Evolutionary conservation across 1,284 basidiomycete species (phyloP).

Genomic region (Irpex lacteus): DNA sequence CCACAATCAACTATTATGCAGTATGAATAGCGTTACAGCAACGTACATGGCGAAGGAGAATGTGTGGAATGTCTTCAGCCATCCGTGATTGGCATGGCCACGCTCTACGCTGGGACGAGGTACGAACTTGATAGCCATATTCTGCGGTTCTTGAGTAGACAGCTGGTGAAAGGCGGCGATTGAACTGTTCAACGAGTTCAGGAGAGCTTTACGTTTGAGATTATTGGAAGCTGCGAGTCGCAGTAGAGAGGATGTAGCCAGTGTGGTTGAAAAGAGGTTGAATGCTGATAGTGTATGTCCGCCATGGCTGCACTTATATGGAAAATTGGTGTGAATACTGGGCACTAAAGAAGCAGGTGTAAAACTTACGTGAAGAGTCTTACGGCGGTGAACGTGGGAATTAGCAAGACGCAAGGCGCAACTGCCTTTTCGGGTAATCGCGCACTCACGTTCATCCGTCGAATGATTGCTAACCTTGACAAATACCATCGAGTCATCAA

Average conservation of each 20-base stretch:
- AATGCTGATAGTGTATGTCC: background rate
- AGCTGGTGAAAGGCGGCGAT: background rate
- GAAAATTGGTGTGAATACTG: background rate
- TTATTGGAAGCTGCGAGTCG: constrained; percentile 1
- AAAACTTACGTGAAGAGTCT: constrained; percentile 1
- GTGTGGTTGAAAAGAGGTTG: background rate
- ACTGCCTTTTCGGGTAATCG: constrained; percentile 1
- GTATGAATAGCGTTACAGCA: background rate
- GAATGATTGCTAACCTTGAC: background rate
- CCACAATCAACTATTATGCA: background rate
- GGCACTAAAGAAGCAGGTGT: background rate
- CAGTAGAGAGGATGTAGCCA: background rate
- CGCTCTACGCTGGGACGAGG: constrained; percentile 65
- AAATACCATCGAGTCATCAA: background rate
- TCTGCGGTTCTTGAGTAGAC: background rate
- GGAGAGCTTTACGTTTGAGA: background rate
- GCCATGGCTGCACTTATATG: constrained; percentile 3
- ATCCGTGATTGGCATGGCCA: constrained; percentile 82
- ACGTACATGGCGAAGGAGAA: constrained; percentile 78
- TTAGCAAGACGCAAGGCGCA: constrained; percentile 1
- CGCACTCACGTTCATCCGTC: constrained; percentile 7
- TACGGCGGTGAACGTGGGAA: background rate
- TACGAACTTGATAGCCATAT: constrained; percentile 39
- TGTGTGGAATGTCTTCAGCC: constrained; percentile 90
- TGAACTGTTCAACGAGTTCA: background rate